Evolutionary conservation across 768 basidiomycete genomes (phyloP).

Genomic region (Amanita rubescens): DNA sequence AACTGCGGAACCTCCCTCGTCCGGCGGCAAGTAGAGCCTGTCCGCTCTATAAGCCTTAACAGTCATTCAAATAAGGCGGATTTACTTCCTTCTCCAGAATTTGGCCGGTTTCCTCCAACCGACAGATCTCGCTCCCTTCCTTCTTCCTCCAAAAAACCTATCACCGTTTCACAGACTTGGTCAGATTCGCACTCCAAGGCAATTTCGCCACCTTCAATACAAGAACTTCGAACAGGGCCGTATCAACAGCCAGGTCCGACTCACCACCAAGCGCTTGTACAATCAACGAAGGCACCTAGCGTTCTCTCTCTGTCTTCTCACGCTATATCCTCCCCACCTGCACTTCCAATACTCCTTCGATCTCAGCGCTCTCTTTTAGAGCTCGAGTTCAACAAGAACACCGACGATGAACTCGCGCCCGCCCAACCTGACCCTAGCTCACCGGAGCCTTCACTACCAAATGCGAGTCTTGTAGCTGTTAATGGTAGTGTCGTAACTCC

Average conservation of each 20-base stretch:
- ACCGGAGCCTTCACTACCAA: background rate
- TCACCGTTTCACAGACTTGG: background rate
- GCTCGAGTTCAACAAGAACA: constrained; percentile 10
- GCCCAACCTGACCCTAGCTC: constrained; percentile 3
- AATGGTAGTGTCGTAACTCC: background rate
- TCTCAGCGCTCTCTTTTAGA: constrained; percentile 26
- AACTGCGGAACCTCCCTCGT: constrained; percentile 19
- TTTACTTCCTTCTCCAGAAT: background rate
- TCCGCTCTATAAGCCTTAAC: background rate
- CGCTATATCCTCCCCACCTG: constrained; percentile 29
- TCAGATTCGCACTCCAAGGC: background rate
- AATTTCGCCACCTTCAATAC: background rate
- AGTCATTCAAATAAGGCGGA: background rate
- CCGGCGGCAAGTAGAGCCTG: background rate
- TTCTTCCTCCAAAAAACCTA: background rate
- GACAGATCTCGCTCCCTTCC: constrained; percentile 1
- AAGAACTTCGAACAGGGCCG: background rate
- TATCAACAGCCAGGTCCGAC: background rate
- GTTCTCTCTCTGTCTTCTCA: constrained; percentile 11
- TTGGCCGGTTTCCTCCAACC: background rate
- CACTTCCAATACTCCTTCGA: constrained; percentile 33
- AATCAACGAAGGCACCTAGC: constrained; percentile 11
- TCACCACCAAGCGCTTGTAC: constrained; percentile 13
- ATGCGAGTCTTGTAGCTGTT: background rate
- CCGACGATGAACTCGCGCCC: background rate